Evolutionary conservation across 139 green algal species (phyloP).

Genomic region (Tetradesmus lagerheimii): DNA sequence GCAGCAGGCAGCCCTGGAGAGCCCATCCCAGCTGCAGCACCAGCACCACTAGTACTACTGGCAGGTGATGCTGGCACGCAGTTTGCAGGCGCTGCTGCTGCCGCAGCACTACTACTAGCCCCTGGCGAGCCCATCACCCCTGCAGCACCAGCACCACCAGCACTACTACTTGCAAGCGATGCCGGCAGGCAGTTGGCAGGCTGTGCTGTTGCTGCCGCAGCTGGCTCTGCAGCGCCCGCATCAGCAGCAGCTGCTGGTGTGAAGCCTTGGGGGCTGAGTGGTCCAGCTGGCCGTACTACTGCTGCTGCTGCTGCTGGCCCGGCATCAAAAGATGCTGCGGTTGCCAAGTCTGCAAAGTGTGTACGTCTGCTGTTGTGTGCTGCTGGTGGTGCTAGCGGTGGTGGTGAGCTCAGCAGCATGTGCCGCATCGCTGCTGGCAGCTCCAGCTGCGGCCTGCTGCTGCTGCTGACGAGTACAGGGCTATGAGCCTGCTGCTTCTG

Average conservation of each 20-base stretch:
- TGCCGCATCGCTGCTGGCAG: background rate
- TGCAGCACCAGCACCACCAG: background rate
- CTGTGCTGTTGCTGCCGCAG: background rate
- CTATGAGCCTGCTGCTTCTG: background rate
- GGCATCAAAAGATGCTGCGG: no score
- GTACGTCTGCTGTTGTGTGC: background rate
- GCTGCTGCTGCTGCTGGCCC: background rate
- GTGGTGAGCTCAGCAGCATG: background rate
- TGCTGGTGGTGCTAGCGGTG: background rate
- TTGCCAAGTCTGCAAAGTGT: no score
- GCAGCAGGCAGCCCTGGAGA: background rate
- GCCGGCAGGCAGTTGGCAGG: background rate
- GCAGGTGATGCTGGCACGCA: background rate
- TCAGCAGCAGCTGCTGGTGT: background rate
- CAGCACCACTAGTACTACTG: no score
- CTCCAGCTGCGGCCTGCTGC: background rate
- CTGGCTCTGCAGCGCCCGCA: background rate
- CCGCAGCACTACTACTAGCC: no score
- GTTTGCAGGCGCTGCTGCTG: background rate
- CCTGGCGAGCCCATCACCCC: background rate
- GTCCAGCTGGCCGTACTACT: background rate
- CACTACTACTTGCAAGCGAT: background rate
- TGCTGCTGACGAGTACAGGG: background rate
- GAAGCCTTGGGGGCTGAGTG: background rate
- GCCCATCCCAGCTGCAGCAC: background rate